Conservation (phyloP, 352 stramenopile genomes). For the Pythium brachiatum region DNA sequence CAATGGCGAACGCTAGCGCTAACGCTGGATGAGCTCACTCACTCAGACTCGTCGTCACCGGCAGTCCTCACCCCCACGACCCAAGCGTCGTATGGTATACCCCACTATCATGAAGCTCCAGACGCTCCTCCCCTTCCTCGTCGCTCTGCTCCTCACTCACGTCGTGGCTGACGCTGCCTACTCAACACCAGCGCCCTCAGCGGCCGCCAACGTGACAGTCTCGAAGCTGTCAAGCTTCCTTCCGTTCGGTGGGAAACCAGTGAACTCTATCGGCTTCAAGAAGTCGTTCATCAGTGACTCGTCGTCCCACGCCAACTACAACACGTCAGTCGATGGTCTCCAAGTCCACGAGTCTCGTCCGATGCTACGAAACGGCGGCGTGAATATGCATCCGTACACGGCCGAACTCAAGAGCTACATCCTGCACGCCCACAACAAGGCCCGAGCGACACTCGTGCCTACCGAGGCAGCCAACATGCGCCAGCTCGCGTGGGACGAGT, state of each 20-base stretch:
- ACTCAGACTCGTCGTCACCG: not conserved
- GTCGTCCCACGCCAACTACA: too few species aligned
- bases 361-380: conserved; percentile 23
- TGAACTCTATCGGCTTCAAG: not conserved
- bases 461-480: conserved; percentile 37
- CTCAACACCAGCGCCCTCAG: too few species aligned
- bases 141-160: too few species aligned
- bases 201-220: too few species aligned
- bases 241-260: not conserved
- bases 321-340: too few species aligned
- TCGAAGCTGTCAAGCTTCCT: not conserved
- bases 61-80: not conserved
- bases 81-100: not conserved
- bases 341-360: not conserved
- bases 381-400: conserved; percentile 34
- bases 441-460: conserved; percentile 25
- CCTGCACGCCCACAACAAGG: conserved; percentile 33
- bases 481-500: conserved; percentile 32
- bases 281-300: not conserved
- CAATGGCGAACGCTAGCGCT: too few species aligned
- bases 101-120: not conserved
- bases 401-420: conserved; percentile 32
- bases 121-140: too few species aligned
- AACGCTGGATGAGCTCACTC: too few species aligned
- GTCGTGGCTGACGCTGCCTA: too few species aligned